Conservation (phyloP, 345 rosid genomes). For the Eucalyptus sp. region DNA sequence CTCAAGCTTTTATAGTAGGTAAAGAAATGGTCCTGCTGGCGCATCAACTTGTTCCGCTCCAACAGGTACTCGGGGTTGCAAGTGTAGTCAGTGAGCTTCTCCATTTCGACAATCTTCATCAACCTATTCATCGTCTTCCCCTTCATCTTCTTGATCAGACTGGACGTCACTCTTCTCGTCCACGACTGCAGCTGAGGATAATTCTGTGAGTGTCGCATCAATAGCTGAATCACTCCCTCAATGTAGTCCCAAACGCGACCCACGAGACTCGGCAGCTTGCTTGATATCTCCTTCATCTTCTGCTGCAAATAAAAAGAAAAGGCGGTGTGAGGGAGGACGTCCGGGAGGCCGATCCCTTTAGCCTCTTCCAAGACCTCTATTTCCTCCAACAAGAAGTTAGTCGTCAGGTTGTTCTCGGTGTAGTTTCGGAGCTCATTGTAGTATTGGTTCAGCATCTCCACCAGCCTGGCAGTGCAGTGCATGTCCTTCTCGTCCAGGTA, state of each 20-base stretch:
- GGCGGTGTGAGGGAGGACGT: conserved; percentile 13
- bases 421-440: background rate
- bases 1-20: no score
- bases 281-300: conserved; percentile 2
- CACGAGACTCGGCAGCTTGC: background rate
- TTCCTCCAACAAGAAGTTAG: conserved; percentile 8
- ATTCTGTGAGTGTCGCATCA: background rate
- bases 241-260: conserved; percentile 10
- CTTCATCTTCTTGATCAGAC: conserved; percentile 6
- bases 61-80: conserved; percentile 8
- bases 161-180: background rate
- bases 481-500: conserved; percentile 11
- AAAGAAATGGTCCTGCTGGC: background rate
- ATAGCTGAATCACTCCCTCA: background rate
- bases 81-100: conserved; percentile 22
- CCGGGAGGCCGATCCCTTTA: conserved; percentile 9
- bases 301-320: background rate
- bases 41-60: conserved; percentile 7
- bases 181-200: conserved; percentile 3
- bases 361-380: conserved; percentile 10
- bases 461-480: conserved; percentile 12
- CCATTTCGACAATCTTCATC: conserved; percentile 15
- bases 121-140: conserved; percentile 10
- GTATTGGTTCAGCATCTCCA: conserved; percentile 7
- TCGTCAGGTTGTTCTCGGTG: background rate